Evolutionary conservation across 1,139 yeast species (phyloP).

Genomic region (Scheffersomyces parashehatae): DNA sequence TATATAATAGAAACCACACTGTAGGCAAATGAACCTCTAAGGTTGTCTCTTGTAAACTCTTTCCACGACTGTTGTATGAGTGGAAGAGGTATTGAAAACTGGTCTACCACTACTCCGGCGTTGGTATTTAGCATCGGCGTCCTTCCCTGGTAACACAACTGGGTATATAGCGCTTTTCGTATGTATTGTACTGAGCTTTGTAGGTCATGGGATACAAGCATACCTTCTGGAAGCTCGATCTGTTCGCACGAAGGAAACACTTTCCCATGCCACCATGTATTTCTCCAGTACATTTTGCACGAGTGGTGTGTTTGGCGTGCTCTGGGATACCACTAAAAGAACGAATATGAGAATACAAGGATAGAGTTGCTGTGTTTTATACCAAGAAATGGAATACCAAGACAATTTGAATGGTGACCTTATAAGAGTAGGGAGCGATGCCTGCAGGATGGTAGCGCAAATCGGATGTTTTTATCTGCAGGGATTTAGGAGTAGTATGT

Average conservation of each 20-base stretch:
- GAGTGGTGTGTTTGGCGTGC: neutral
- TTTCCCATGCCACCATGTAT: conserved; percentile 23
- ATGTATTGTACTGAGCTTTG: conserved; percentile 23
- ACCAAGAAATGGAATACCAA: no score
- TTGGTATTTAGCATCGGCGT: conserved; percentile 48
- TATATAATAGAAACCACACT: conserved; percentile 63
- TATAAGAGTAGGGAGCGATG: no score
- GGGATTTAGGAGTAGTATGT: no score
- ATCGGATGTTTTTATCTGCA: no score
- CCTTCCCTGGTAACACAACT: conserved; percentile 35
- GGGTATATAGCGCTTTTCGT: conserved; percentile 28
- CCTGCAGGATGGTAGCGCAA: no score
- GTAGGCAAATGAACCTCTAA: conserved; percentile 50
- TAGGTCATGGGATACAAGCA: conserved; percentile 31
- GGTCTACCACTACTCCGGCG: conserved; percentile 32
- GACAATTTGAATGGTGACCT: no score
- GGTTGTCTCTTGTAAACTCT: conserved; percentile 27
- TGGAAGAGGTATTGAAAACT: conserved; percentile 37
- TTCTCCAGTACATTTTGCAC: conserved; percentile 40
- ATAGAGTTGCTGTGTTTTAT: no score
- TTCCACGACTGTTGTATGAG: conserved; percentile 42
- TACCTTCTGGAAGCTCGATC: conserved; percentile 33
- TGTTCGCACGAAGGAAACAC: conserved; percentile 35
- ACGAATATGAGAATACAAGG: no score
- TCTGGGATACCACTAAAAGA: no score